These are phyloP conservation scores for Phascolomyces articulosus DNA, from an alignment of 371 early-diverging fungal species.

Conservation along the genomic window DNA sequence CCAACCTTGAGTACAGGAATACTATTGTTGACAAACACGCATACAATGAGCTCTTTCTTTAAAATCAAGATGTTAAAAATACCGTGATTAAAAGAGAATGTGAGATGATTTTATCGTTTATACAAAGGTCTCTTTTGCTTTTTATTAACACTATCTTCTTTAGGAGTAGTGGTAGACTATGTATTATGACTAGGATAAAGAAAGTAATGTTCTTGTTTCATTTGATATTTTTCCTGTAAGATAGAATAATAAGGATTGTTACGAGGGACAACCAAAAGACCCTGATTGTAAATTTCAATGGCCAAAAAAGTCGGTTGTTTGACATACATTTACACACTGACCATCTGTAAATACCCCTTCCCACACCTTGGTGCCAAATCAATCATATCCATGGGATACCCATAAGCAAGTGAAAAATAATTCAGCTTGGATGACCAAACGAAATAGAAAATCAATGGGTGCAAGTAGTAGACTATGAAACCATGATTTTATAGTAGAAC, in stretches of 20 bases:
- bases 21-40: no score
- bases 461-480: background rate
- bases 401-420: no score
- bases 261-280: constrained; percentile 5
- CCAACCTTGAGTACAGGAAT: no score
- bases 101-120: no score
- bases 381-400: background rate
- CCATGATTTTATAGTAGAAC: background rate
- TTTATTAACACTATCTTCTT: no score
- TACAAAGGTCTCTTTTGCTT: no score
- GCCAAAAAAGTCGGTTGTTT: background rate
- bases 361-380: background rate
- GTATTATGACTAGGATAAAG: no score
- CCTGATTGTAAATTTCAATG: background rate
- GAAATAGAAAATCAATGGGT: background rate
- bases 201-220: background rate
- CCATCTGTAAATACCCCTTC: background rate
- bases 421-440: no score
- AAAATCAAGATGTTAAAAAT: no score
- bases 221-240: background rate
- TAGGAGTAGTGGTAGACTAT: no score
- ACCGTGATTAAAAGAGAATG: no score
- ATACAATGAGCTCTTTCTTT: no score
- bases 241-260: background rate
- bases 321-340: background rate